These are phyloP conservation scores for Suillus placidus DNA, from an alignment of 768 basidiomycete genomes.

Conservation along the genomic window DNA sequence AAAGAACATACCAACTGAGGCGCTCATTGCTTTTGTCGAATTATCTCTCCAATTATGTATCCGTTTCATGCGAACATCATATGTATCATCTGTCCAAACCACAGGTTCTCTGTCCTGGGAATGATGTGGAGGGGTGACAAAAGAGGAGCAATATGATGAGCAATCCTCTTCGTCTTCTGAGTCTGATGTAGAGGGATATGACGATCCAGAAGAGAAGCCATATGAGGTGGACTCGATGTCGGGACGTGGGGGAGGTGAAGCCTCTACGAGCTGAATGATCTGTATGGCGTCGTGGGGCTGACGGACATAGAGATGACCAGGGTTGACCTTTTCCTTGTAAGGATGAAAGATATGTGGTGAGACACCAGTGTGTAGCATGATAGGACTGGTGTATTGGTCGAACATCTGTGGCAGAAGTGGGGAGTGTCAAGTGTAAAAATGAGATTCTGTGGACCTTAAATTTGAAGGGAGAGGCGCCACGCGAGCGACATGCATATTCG, in stretches of 20 bases:
- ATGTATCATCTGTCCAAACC: conserved; percentile 50
- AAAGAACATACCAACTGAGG: conserved; percentile 43
- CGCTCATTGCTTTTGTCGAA: conserved; percentile 47
- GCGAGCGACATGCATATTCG: conserved; percentile 25
- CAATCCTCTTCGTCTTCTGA: conserved; percentile 49
- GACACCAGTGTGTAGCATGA: conserved; percentile 29
- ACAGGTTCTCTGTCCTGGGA: conserved; percentile 27
- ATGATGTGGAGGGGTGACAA: conserved; percentile 44
- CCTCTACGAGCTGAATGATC: conserved; percentile 78
- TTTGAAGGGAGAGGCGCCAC: conserved; percentile 31
- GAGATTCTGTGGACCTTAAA: conserved; percentile 15
- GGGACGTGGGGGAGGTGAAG: conserved; percentile 54
- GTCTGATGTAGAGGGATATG: conserved; percentile 39
- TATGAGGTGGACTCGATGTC: conserved; percentile 38
- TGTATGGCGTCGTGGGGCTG: conserved; percentile 52
- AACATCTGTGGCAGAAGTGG: conserved; percentile 29
- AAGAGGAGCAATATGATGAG: conserved; percentile 77
- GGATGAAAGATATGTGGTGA: conserved; percentile 22
- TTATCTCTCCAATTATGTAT: conserved; percentile 73
- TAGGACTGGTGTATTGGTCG: conserved; percentile 20
- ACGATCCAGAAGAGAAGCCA: conserved; percentile 42
- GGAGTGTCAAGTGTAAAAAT: conserved; percentile 25
- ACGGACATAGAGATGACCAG: conserved; percentile 48
- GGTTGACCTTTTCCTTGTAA: conserved; percentile 38
- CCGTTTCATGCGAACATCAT: conserved; percentile 59